A percentile compares a stretch with the other conserved stretches of the same genome.
phyloP scores from a whole-genome alignment of 331 rosid species.

The Rhamnella rubrinervis region DNA sequence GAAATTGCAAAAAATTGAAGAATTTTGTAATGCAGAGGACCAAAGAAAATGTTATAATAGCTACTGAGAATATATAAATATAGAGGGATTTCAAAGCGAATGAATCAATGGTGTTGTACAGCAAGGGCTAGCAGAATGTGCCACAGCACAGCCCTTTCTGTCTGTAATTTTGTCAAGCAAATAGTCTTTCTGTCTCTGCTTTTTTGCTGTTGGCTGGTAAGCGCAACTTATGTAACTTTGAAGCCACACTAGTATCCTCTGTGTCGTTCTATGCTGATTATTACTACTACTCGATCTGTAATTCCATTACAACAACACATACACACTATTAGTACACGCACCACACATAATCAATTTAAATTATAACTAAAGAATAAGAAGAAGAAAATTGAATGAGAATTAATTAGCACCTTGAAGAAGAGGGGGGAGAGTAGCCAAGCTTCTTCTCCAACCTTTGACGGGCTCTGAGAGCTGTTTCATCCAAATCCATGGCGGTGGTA shows the following conservation, averaged over 20 bases:
- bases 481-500: conserved; percentile 14
- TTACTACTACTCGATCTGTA: neutral
- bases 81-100: no score
- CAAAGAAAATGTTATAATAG: no score
- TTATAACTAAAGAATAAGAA: neutral
- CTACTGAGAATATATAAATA: no score
- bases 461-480: conserved; percentile 44
- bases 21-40: no score
- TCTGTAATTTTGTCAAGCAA: no score
- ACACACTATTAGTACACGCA: neutral
- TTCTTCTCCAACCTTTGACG: conserved; percentile 41
- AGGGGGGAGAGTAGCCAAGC: conserved; percentile 34
- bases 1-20: no score
- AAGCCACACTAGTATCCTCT: neutral
- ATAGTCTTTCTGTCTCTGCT: no score
- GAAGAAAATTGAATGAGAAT: neutral
- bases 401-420: conserved; percentile 33
- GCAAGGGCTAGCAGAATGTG: no score
- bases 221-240: neutral
- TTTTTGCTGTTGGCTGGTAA: neutral
- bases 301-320: no score
- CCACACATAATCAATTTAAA: neutral
- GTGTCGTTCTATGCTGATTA: neutral
- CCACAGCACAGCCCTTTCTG: no score
- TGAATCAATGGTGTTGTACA: no score